Evolutionary conservation across 768 basidiomycete genomes (phyloP), one percentile per base, ranked within the genome.

Genomic region (Pleurotus giganteus): DNA sequence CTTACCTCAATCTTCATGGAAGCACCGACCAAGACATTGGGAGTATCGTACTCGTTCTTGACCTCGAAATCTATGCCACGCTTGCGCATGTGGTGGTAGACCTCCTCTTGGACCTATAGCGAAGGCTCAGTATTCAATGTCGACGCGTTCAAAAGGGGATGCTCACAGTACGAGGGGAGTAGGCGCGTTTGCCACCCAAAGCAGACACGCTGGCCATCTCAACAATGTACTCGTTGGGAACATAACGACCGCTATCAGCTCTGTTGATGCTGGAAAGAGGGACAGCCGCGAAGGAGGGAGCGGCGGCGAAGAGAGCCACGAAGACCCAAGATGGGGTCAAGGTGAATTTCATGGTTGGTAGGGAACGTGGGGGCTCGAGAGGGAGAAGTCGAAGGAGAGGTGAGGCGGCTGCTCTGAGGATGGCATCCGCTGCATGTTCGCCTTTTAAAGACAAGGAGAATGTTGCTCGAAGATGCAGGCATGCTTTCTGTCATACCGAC

Each of bases 11-110:
- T 60, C 17, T 75, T 76, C 49, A 87, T 60, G 32, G 80, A 73
- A 28, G 80, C 85, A 4, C 86, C 86, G 27, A 82, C 68, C 61
- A 88, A 86, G 11, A 88, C 56, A 2, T 75, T 79, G 3, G 71
- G 69, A 0, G 74, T 61, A 52, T 84, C 72, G 68, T 75, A 88
- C 58, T 81, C 81, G 58, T 73, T 77, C 50, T 74, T 70, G 8
- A 84, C 75, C 17, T 74, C 61, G 58, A 80, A 80, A 0, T 61
- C 56, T 21, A 83, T 69, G 13, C 65, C 71, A 17, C 80, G 74
- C 57, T 74, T 72, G 58, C 66, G 70, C 47, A 83, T 61, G 36
- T 67, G 70, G 8, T 65, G 63, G 59, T 87, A 86, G 19, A 86
- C 63, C 12, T 65, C 60, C 54, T 78, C 77, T 56, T 83, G 80